Base-by-base conservation (phyloP, 208 protist genomes). In the Herpetomonas samuelpessoai region DNA sequence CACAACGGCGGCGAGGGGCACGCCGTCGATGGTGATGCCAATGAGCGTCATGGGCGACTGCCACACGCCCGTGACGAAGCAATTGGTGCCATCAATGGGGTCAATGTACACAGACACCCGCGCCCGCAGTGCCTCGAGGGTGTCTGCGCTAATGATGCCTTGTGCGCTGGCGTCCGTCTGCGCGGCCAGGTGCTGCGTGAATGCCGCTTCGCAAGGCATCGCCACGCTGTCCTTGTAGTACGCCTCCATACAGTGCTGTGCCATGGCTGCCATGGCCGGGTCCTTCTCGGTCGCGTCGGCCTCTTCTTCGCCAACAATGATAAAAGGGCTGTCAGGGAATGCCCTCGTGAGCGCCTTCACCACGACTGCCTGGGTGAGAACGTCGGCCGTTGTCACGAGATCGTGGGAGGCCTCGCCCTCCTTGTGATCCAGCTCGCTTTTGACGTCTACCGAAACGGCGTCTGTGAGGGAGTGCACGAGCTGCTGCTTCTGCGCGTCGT, bases 1-100 rank as follows among this genome's bases (percentile, higher is more conserved):
- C 50, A 86, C 60, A 0, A 93, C 76, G 14, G 67, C 83, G 0
- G 69, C 84, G 28, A 91, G 58, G 16, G 88, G 76, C 18, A 83
- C 62, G 16, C 61, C 74, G 59, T 89, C 81, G 27, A 92, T 46
- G 26, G 76, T 73, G 30, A 95, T 82, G 46, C 88, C 86, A 25
- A 92, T 72, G 7, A 95, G 71, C 53, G 82, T 93, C 71, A 91
- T 78, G 7, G 86, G 84, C 19, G 70, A 77, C 26, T 79, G 61
- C 59, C 87, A 85, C 44, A 62, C 52, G 1, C 88, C 88, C 3
- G 62, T 45, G 21, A 83, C 74, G 55, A 92, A 95, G 57, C 85
- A 89, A 57, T 81, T 85, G 0, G 88, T 95, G 45, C 74, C 88
- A 54, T 95, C 86, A 29, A 95, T 86, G 18, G 88, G 88, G 62